Conservation (phyloP, 257 asterid species). For the Solanum sparsipilum region DNA sequence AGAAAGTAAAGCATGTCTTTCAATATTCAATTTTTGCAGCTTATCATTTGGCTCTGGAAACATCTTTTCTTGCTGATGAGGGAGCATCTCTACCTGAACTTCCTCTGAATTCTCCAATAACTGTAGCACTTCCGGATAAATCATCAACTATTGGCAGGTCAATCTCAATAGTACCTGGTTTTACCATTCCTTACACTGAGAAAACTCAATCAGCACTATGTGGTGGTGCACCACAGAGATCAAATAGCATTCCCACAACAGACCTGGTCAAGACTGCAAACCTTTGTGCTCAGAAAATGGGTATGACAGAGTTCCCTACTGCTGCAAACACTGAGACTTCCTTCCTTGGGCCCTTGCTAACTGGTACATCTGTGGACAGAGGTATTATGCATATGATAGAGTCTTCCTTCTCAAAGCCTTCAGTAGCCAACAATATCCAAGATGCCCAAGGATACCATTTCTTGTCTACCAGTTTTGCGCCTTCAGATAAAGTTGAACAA, state of each 20-base stretch:
- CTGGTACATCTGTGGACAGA: slow-evolving; percentile 20
- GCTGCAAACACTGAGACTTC: slow-evolving; percentile 25
- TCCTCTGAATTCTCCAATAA: slow-evolving; percentile 59
- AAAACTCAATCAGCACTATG: slow-evolving; percentile 32
- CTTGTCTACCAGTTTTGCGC: slow-evolving; percentile 11
- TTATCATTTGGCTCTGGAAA: slow-evolving; percentile 92
- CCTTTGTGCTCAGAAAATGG: slow-evolving; percentile 20
- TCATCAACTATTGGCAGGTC: slow-evolving; percentile 56
- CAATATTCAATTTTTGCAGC: slow-evolving; percentile 97
- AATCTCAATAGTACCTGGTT: slow-evolving; percentile 68
- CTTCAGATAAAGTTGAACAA: slow-evolving; percentile 7
- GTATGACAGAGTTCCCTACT: slow-evolving; percentile 14
- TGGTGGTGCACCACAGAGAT: slow-evolving; percentile 43
- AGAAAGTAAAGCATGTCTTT: slow-evolving; percentile 84
- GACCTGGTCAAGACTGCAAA: slow-evolving; percentile 25
- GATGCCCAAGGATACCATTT: slow-evolving; percentile 12
- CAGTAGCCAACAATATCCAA: slow-evolving; percentile 4
- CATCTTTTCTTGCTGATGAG: slow-evolving; percentile 97
- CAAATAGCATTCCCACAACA: slow-evolving; percentile 43
- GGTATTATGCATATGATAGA: slow-evolving; percentile 9
- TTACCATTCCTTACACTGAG: slow-evolving; percentile 27
- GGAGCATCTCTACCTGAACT: slow-evolving; percentile 89
- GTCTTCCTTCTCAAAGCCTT: slow-evolving; percentile 17
- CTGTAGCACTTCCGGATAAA: slow-evolving; percentile 74
- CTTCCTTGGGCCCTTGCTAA: slow-evolving; percentile 17